These are phyloP conservation scores for Ceratobasidium sp. DNA, from an alignment of 1,284 basidiomycete species.

Conservation along the genomic window DNA sequence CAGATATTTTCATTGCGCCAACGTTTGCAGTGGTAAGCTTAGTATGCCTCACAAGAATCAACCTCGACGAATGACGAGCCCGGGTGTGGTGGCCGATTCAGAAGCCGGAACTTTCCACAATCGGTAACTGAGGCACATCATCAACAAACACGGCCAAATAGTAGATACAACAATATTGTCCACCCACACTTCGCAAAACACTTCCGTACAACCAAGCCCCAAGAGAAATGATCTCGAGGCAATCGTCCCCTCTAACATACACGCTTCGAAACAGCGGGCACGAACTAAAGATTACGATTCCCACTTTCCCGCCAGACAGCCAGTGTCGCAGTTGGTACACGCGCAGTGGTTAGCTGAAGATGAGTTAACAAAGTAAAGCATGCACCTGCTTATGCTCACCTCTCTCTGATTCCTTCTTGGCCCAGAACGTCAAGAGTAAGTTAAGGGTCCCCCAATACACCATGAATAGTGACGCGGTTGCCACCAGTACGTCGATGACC, in stretches of 20 bases:
- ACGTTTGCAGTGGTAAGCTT: neutral
- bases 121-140: neutral
- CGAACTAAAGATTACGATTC: no score
- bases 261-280: neutral
- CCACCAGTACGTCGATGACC: neutral
- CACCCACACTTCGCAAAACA: neutral
- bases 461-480: neutral
- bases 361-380: neutral
- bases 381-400: neutral
- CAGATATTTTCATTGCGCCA: constrained; percentile 73
- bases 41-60: neutral
- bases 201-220: neutral
- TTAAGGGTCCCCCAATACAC: no score
- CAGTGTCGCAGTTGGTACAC: neutral
- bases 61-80: neutral
- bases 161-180: neutral
- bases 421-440: no score
- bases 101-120: neutral
- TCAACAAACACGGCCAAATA: neutral
- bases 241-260: neutral
- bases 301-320: no score
- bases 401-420: neutral
- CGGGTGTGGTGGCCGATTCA: constrained; percentile 1
- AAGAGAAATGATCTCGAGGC: neutral
- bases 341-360: neutral